These are phyloP conservation scores for Taphrina sp. DNA, from an alignment of 1,139 yeast species.

Conservation along the genomic window DNA sequence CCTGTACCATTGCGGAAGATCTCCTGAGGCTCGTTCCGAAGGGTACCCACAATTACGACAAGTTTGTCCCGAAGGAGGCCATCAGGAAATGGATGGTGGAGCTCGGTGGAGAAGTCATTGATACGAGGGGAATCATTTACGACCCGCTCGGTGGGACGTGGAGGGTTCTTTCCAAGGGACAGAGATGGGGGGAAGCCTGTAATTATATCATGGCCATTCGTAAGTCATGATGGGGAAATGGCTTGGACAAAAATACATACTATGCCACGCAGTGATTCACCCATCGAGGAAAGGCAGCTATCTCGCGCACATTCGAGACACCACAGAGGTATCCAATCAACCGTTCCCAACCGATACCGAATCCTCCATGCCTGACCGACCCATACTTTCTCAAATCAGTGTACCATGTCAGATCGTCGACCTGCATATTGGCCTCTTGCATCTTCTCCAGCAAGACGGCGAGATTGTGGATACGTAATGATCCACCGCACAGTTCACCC, in stretches of 20 bases:
- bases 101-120: conserved; percentile 43
- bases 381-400: conserved; percentile 71
- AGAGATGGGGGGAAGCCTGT: conserved; percentile 33
- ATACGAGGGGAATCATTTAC: conserved; percentile 34
- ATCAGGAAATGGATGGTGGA: conserved; percentile 60
- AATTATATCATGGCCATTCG: conserved; percentile 24
- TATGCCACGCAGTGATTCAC: conserved; percentile 46
- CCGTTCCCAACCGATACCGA: conserved; percentile 93
- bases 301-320: conserved; percentile 75
- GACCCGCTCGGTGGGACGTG: conserved; percentile 31
- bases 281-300: conserved; percentile 76
- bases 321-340: conserved; percentile 69
- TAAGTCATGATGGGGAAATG: conserved; percentile 1
- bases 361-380: conserved; percentile 91
- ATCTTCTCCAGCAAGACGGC: conserved; percentile 54
- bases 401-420: conserved; percentile 72
- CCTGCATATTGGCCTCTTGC: conserved; percentile 43
- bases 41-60: conserved; percentile 85
- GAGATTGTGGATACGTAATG: conserved; percentile 75
- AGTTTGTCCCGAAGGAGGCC: conserved; percentile 78
- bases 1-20: conserved; percentile 86
- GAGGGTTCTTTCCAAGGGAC: conserved; percentile 18
- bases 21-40: conserved; percentile 76
- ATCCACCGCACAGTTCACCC: conserved; percentile 97
- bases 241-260: too few species aligned